Percentiles rank a stretch among this genome's conserved stretches.
These are phyloP conservation scores for Massariosphaeria phaeospora DNA, from an alignment of 495 filamentous ascomycete species.

Conservation along the genomic window DNA sequence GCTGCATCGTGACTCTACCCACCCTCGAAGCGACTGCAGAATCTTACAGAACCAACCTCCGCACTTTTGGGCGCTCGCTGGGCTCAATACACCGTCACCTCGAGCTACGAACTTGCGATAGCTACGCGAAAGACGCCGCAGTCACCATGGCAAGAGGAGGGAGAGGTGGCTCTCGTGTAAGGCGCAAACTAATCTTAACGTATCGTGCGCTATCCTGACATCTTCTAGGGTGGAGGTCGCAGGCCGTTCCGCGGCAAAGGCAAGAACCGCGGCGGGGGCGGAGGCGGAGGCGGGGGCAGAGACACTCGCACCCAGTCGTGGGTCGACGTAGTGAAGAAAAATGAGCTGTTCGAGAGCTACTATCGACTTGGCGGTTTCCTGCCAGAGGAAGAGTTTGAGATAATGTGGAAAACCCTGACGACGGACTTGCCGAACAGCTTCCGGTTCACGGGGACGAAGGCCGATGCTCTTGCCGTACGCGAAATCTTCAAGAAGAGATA, in stretches of 20 bases:
- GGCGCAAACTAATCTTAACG: too few species aligned
- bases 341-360: slow-evolving; percentile 73
- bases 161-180: not conserved
- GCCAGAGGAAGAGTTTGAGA: slow-evolving; percentile 62
- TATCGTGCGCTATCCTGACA: not conserved
- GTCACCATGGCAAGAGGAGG: not conserved
- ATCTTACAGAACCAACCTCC: too few species aligned
- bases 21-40: too few species aligned
- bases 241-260: slow-evolving; percentile 25
- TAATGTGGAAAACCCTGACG: slow-evolving; percentile 76
- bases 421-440: slow-evolving; percentile 92
- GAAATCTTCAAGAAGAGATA: slow-evolving; percentile 78
- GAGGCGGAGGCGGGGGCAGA: not conserved
- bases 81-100: not conserved
- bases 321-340: slow-evolving; percentile 59
- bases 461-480: slow-evolving; percentile 70
- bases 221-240: slow-evolving; percentile 19
- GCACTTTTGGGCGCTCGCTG: too few species aligned
- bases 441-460: slow-evolving; percentile 62
- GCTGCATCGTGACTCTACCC: too few species aligned
- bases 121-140: not conserved
- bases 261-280: slow-evolving; percentile 2
- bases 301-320: slow-evolving; percentile 12
- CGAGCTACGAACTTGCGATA: not conserved
- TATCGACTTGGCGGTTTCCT: slow-evolving; percentile 74